Evolutionary conservation across 2,329 filamentous ascomycete species (phyloP), one percentile per base, ranked within the genome.

Genomic region (Metarhizium sp.): DNA sequence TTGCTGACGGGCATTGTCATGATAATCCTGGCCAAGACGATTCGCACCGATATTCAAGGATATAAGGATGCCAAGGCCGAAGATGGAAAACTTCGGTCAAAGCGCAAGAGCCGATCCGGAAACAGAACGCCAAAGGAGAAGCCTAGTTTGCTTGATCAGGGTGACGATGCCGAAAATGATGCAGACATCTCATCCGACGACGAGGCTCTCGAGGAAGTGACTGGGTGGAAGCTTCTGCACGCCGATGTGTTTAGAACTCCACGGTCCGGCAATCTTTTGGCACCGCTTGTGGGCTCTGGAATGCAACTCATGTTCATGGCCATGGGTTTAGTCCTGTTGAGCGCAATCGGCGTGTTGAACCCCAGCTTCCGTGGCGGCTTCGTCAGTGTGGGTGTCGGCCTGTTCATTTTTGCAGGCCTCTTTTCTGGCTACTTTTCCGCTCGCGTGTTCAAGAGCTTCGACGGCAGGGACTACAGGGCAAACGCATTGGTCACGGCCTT

Each of bases 291-390:
- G 20, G 91, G 91, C 3, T 95, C 90, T 1, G 90, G 90, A 46
- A 90, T 88, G 78, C 90, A 96, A 71, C 78, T 95, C 2, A 76
- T 95, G 11, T 91, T 92, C 69, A 91, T 94, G 86, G 80, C 84
- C 1, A 71, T 84, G 43, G 87, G 88, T 1, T 76, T 95, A 4
- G 77, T 92, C 11, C 66, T 85, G 4, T 75, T 92, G 30, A 88
- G 87, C 65, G 88, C 87, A 56, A 70, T 94, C 36, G 90, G 90
- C 5, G 70, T 95, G 2, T 70, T 95, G 55, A 95, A 95, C 64
- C 90, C 90, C 2, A 91, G 87, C 68, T 94, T 91, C 76, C 85
- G 90, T n/a, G 90, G 90, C 57, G 90, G 90, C 1, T 95, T 95
- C 69, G 80, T 94, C 66, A 92, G 87, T 63, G 88, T 94, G 45